Evolutionary conservation across 352 stramenopile species (phyloP).

Genomic region (Pythium folliculosum): DNA sequence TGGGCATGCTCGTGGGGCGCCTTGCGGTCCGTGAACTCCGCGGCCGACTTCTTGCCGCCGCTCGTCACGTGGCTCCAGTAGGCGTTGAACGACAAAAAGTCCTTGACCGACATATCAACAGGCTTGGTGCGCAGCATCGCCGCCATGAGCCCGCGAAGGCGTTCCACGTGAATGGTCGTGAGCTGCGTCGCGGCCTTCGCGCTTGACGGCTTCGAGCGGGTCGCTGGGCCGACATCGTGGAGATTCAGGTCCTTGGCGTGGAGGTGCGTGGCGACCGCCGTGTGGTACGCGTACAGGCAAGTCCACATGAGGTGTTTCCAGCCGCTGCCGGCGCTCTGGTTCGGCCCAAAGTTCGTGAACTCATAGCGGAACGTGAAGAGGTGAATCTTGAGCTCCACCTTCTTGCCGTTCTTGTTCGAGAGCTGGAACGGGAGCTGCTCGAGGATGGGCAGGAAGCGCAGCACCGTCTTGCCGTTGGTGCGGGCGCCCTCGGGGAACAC

Average conservation of each 20-base stretch:
- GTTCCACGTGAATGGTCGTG: constrained; percentile 57
- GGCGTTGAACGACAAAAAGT: constrained; percentile 81
- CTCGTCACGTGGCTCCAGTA: constrained; percentile 83
- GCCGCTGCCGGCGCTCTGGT: constrained; percentile 56
- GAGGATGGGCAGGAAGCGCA: constrained; percentile 70
- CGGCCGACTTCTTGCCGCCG: constrained; percentile 62
- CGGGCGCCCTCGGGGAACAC: constrained; percentile 76
- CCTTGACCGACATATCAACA: constrained; percentile 61
- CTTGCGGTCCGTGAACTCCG: constrained; percentile 82
- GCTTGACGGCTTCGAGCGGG: constrained; percentile 27
- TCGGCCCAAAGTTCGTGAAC: constrained; percentile 73
- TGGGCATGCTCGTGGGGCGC: constrained; percentile 85
- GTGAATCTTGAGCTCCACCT: constrained; percentile 50
- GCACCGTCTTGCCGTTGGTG: constrained; percentile 79
- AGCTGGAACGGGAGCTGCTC: constrained; percentile 50
- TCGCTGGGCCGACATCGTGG: constrained; percentile 37
- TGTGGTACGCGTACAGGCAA: constrained; percentile 69
- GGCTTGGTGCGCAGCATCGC: constrained; percentile 82
- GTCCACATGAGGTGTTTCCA: constrained; percentile 72
- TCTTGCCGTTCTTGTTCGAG: constrained; percentile 23
- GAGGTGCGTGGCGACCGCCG: constrained; percentile 58
- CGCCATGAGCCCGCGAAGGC: constrained; percentile 60
- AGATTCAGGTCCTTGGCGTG: constrained; percentile 62
- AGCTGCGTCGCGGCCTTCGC: constrained; percentile 40
- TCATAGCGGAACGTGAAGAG: constrained; percentile 81